Conservation (phyloP, 768 basidiomycete species). For the Neoboletus magnificus region DNA sequence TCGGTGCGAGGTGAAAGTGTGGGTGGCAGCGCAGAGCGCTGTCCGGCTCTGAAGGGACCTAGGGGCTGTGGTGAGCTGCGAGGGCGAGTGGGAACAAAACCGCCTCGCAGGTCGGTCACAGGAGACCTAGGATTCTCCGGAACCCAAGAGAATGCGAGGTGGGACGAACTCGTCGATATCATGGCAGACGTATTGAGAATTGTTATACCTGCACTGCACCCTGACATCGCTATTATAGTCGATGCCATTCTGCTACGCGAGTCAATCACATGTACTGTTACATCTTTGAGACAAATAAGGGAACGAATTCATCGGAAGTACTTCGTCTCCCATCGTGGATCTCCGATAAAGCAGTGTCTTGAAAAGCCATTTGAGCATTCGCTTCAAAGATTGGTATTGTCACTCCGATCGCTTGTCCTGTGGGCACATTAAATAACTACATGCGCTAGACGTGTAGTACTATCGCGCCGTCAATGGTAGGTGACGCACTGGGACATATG, state of each 20-base stretch:
- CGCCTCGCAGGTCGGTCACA: too few relatives aligned
- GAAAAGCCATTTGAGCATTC: constrained; percentile 1
- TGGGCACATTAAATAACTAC: neutral
- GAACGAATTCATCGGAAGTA: neutral
- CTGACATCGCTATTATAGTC: neutral
- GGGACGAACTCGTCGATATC: constrained; percentile 3
- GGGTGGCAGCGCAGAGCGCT: too few relatives aligned
- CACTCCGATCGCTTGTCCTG: neutral
- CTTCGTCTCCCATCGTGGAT: constrained; percentile 6
- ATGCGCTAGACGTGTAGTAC: neutral
- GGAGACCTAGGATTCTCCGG: too few relatives aligned
- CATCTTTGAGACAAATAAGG: neutral
- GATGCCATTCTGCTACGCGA: neutral
- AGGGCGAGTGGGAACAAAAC: too few relatives aligned
- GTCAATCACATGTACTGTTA: neutral
- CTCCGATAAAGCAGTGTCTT: neutral
- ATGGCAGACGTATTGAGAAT: neutral
- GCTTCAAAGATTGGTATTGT: neutral
- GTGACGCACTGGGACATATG: constrained; percentile 1
- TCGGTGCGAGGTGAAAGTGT: too few relatives aligned
- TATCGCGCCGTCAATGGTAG: constrained; percentile 1
- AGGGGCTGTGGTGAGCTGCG: too few relatives aligned
- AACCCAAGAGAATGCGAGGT: too few relatives aligned
- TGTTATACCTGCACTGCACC: neutral
- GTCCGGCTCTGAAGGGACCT: too few relatives aligned